Conservation (phyloP, 169 alveolate genomes). For the Eimeria praecox region DNA sequence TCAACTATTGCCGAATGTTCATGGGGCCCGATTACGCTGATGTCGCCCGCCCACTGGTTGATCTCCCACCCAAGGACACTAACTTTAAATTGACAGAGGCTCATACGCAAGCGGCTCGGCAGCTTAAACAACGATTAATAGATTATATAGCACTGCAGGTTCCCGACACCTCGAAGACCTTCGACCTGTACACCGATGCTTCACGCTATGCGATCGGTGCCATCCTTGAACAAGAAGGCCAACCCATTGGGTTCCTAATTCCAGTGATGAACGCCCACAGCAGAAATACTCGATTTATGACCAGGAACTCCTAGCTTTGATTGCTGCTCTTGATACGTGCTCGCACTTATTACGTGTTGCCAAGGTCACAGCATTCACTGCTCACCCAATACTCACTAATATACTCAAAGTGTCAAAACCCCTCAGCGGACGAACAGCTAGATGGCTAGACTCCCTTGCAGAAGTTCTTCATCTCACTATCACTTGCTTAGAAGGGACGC, state of each 20-base stretch:
- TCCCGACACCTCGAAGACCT: background rate
- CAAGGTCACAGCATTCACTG: background rate
- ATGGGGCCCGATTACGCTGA: slow-evolving; percentile 9
- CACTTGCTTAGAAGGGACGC: too few relatives aligned
- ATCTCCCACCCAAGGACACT: background rate
- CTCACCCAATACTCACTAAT: background rate
- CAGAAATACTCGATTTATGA: slow-evolving; percentile 12
- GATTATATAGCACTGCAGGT: background rate
- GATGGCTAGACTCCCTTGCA: too few relatives aligned
- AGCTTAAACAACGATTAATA: background rate
- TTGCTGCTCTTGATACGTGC: background rate
- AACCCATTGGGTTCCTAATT: slow-evolving; percentile 19
- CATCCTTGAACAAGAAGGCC: background rate
- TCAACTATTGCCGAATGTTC: background rate
- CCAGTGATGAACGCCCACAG: background rate
- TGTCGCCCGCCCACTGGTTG: background rate
- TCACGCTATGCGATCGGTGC: background rate
- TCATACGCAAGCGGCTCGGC: background rate
- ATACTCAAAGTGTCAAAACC: background rate
- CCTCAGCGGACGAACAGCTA: too few relatives aligned
- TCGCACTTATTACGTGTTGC: background rate
- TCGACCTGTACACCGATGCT: background rate
- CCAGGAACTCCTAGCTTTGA: background rate
- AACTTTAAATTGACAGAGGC: background rate
- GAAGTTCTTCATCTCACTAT: too few relatives aligned